phyloP scores from a whole-genome alignment of 805 yeast species.

The Naumovozyma castellii region DNA sequence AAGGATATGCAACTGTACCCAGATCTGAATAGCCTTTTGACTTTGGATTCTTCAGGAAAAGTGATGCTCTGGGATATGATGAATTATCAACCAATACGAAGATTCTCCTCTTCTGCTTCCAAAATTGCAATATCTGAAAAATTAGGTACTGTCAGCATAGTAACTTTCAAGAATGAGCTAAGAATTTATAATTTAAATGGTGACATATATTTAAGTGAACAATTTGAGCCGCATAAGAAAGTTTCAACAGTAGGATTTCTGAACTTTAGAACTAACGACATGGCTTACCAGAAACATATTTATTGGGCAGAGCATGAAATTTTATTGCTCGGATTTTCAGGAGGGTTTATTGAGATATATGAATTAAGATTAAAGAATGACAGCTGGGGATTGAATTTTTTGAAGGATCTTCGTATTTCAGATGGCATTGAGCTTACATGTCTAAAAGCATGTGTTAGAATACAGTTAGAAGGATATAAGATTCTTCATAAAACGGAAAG shows the following conservation, averaged over 20 bases:
- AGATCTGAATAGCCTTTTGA: conserved; percentile 45
- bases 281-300: conserved; percentile 27
- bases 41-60: conserved; percentile 46
- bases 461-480: neutral
- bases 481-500: conserved; percentile 4
- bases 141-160: conserved; percentile 43
- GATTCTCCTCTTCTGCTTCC: conserved; percentile 16
- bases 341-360: conserved; percentile 26
- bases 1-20: conserved; percentile 39
- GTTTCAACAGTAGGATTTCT: conserved; percentile 24
- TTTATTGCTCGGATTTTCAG: conserved; percentile 31
- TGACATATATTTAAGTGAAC: conserved; percentile 27
- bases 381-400: conserved; percentile 18
- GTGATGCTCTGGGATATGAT: conserved; percentile 60
- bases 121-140: conserved; percentile 43
- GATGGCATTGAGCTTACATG: conserved; percentile 10
- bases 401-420: conserved; percentile 19
- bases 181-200: conserved; percentile 48
- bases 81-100: conserved; percentile 41
- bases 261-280: conserved; percentile 7
- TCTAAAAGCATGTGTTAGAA: conserved; percentile 8
- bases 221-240: conserved; percentile 12
- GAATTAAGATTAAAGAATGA: conserved; percentile 22
- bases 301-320: conserved; percentile 33
- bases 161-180: conserved; percentile 11